phyloP scores from a whole-genome alignment of 805 yeast genomes.

The Yarrowia sp. region DNA sequence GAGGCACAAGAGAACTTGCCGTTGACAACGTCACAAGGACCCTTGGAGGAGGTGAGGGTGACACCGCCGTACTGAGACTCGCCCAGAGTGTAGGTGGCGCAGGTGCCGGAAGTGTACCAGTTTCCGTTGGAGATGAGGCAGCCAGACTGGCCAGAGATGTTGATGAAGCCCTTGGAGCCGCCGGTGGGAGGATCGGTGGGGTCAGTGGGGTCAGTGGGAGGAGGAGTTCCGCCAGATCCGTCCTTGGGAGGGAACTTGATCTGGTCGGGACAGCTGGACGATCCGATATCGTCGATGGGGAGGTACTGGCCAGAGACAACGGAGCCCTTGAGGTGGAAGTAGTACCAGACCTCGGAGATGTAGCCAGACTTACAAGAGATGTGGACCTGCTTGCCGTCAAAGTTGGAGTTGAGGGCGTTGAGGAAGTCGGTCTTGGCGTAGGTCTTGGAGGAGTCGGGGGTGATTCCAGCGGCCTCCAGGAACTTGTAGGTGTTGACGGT shows the following conservation, averaged over 20 bases:
- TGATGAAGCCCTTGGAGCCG: conserved; percentile 57
- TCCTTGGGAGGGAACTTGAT: conserved; percentile 75
- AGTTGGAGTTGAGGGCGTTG: conserved; percentile 50
- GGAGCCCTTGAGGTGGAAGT: conserved; percentile 76
- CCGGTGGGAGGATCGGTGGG: conserved; percentile 46
- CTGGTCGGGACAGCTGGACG: conserved; percentile 74
- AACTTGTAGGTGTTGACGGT: conserved; percentile 71
- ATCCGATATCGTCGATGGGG: conserved; percentile 61
- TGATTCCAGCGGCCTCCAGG: conserved; percentile 70
- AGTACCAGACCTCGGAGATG: conserved; percentile 79
- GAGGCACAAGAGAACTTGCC: conserved; percentile 51
- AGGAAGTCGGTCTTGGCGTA: conserved; percentile 59
- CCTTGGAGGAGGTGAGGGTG: conserved; percentile 70
- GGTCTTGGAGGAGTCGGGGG: conserved; percentile 64
- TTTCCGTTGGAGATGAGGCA: conserved; percentile 86
- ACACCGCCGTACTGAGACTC: conserved; percentile 77
- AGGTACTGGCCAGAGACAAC: conserved; percentile 68
- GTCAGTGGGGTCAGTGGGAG: conserved; percentile 40
- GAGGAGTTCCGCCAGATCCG: conserved; percentile 41
- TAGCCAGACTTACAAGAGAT: conserved; percentile 64
- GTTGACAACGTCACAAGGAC: conserved; percentile 63
- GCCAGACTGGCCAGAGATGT: conserved; percentile 62
- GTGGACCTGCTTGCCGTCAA: conserved; percentile 61
- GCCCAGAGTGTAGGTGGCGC: conserved; percentile 73
- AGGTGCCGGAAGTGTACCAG: conserved; percentile 82